These are phyloP conservation scores for Mucor lusitanicus DNA, from an alignment of 371 early-diverging fungal species.

Conservation along the genomic window DNA sequence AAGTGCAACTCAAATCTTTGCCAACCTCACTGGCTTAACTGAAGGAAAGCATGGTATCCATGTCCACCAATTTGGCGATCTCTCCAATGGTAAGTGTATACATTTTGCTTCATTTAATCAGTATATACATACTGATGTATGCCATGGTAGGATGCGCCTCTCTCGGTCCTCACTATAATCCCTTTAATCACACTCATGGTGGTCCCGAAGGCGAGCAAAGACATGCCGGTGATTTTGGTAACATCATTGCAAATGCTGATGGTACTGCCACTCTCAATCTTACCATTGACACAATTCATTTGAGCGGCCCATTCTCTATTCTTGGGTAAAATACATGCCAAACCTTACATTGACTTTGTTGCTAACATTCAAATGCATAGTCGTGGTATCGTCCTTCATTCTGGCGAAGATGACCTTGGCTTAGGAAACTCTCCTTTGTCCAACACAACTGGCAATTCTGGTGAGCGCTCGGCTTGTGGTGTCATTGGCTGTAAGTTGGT, in stretches of 20 bases:
- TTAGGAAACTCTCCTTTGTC: constrained; percentile 76
- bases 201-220: constrained; percentile 65
- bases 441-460: constrained; percentile 85
- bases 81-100: constrained; percentile 59
- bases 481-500: constrained; percentile 72
- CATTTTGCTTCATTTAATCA: background rate
- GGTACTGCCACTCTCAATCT: constrained; percentile 57
- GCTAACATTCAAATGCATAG: constrained; percentile 25
- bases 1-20: constrained; percentile 57
- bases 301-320: constrained; percentile 73
- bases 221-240: constrained; percentile 91
- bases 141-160: constrained; percentile 61
- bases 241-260: constrained; percentile 59
- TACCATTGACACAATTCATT: constrained; percentile 60
- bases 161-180: constrained; percentile 84
- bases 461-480: constrained; percentile 85
- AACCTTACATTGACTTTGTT: background rate
- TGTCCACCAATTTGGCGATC: constrained; percentile 79
- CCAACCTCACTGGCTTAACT: constrained; percentile 64
- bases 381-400: constrained; percentile 87
- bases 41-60: constrained; percentile 89
- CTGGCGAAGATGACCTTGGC: constrained; percentile 84
- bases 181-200: constrained; percentile 75
- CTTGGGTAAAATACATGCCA: constrained; percentile 57
- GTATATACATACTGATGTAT: background rate